Percentiles rank a stretch among this genome's conserved stretches.
Conservation (phyloP, 345 rosid genomes). For the Aethionema arabicum region DNA sequence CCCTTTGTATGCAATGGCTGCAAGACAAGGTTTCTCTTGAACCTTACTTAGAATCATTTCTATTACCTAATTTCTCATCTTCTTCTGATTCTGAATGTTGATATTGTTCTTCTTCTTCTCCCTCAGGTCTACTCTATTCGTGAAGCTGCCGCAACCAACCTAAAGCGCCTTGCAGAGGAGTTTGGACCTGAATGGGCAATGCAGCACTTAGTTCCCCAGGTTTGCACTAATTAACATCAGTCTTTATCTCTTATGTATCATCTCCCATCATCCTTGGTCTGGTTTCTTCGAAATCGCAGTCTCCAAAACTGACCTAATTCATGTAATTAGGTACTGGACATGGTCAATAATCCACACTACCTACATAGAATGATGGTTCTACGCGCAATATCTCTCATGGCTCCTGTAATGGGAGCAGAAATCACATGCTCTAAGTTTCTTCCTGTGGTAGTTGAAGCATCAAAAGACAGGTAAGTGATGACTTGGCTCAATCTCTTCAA, state of each 20-base stretch:
- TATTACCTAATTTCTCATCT: not conserved
- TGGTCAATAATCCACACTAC: constrained; percentile 78
- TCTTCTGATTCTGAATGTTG: constrained; percentile 19
- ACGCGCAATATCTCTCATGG: constrained; percentile 79
- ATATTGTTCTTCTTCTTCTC: constrained; percentile 1
- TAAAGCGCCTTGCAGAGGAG: constrained; percentile 88
- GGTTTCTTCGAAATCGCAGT: not conserved
- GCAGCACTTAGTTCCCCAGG: constrained; percentile 87
- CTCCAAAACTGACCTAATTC: not conserved
- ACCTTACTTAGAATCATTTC: not conserved
- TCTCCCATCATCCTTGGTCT: not conserved
- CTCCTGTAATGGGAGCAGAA: constrained; percentile 90
- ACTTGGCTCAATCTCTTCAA: not conserved
- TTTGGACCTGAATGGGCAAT: constrained; percentile 90
- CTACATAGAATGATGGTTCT: constrained; percentile 88
- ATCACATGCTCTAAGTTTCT: constrained; percentile 85
- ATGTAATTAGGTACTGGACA: constrained; percentile 67
- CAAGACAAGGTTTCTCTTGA: constrained; percentile 72
- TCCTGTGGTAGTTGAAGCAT: constrained; percentile 65
- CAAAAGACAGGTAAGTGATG: constrained; percentile 75
- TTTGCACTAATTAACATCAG: constrained; percentile 28
- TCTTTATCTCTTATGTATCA: not conserved
- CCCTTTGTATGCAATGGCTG: constrained; percentile 97
- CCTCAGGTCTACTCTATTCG: constrained; percentile 78
- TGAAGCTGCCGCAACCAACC: constrained; percentile 81